These are phyloP conservation scores for Paramyrothecium sp. DNA, from an alignment of 2,329 filamentous ascomycete species.

Conservation along the genomic window DNA sequence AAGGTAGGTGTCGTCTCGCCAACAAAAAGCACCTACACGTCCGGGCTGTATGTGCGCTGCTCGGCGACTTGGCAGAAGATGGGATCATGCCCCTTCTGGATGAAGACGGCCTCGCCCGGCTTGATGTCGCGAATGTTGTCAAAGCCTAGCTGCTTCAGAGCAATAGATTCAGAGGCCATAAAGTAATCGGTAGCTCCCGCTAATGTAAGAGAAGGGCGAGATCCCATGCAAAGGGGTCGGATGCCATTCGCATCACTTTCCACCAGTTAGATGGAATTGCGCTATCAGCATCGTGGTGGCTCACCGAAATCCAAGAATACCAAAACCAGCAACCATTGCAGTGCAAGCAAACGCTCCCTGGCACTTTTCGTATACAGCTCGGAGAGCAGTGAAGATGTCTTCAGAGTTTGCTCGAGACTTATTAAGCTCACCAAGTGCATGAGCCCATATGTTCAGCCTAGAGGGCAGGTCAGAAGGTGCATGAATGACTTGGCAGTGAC, in stretches of 20 bases:
- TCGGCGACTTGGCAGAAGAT: constrained; percentile 73
- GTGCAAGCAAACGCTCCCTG: constrained; percentile 78
- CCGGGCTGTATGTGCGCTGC: constrained; percentile 71
- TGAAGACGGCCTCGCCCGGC: constrained; percentile 83
- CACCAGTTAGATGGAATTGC: no score
- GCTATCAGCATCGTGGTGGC: no score
- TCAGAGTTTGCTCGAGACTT: constrained; percentile 77
- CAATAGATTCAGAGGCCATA: constrained; percentile 86
- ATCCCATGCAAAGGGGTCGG: constrained; percentile 77
- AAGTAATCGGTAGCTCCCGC: constrained; percentile 76
- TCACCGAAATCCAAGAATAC: constrained; percentile 71
- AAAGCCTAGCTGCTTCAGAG: constrained; percentile 81
- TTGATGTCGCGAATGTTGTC: constrained; percentile 72
- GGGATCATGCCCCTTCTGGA: constrained; percentile 73
- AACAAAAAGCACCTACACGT: no score
- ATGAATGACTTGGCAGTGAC: no score
- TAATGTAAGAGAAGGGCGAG: constrained; percentile 62
- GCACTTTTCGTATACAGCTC: constrained; percentile 70
- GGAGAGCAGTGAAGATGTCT: constrained; percentile 72
- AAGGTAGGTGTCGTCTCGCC: no score
- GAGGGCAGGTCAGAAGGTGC: no score
- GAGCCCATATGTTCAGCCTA: constrained; percentile 79
- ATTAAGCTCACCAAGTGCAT: constrained; percentile 75
- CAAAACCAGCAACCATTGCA: constrained; percentile 79
- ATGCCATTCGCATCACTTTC: constrained; percentile 61